Evolutionary conservation across 371 early-diverging fungal species (phyloP).

Genomic region (Catenaria anguillulae): DNA sequence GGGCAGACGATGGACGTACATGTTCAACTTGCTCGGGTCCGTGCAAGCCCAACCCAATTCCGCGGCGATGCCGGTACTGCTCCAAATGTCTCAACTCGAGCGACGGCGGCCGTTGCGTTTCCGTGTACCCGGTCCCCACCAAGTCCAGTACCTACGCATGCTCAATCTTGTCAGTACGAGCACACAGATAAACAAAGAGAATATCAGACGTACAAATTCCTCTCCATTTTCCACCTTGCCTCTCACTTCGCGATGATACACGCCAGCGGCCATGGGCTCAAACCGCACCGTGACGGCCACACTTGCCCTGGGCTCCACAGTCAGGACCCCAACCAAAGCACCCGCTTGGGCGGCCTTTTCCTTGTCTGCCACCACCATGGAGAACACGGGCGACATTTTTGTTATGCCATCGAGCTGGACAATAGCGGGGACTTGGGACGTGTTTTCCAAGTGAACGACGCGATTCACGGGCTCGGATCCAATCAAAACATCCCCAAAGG

Average conservation of each 20-base stretch:
- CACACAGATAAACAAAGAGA: neutral
- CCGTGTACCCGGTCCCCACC: slow-evolving; percentile 31
- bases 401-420: no score
- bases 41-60: slow-evolving; percentile 24
- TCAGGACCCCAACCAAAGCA: slow-evolving; percentile 17
- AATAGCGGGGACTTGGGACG: no score
- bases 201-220: slow-evolving; percentile 19
- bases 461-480: slow-evolving; percentile 14
- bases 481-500: slow-evolving; percentile 27
- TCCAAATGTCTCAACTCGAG: slow-evolving; percentile 22
- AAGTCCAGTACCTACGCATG: slow-evolving; percentile 22
- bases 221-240: slow-evolving; percentile 35
- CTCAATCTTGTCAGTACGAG: neutral
- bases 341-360: no score
- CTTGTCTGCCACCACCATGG: no score
- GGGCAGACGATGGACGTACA: slow-evolving; percentile 10
- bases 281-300: slow-evolving; percentile 27
- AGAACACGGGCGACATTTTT: no score
- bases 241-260: slow-evolving; percentile 30
- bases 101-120: slow-evolving; percentile 28
- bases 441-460: no score
- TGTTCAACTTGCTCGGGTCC: slow-evolving; percentile 36
- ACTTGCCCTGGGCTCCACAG: slow-evolving; percentile 23
- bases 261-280: slow-evolving; percentile 27
- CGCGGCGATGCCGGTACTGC: slow-evolving; percentile 19